Evolutionary conservation across 2,329 filamentous ascomycete genomes (phyloP), one percentile per base, ranked within the genome.

Genomic region (Arthrobotrys sinensis): DNA sequence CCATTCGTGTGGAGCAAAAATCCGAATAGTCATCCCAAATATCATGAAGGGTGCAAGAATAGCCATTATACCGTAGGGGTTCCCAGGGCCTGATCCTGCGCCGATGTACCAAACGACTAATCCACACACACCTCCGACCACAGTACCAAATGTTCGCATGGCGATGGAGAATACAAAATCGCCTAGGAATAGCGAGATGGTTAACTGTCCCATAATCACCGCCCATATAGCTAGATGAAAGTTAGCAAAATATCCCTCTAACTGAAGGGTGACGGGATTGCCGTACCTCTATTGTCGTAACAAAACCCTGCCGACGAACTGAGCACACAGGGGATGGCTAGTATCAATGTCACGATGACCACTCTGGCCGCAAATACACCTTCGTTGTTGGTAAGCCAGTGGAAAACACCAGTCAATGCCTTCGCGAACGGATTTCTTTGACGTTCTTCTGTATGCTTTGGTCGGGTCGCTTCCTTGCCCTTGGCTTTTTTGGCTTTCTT

Each of bases 41-140:
- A 82, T 38, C 1, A 84, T 72, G 10, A 84, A 80, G 1, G 81
- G 82, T 5, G 82, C 85, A 57, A 84, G 82, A 7, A 85, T 82
- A 0, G 87, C 87, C 1, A 83, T 86, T 57, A 88, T 81, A 0
- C 87, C 87, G 21, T 87, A 88, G 0, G 87, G 84, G 72, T 88
- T 88, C 0, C 87, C 87, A 0, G 81, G 71, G 0, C 87, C 87
- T 28, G 81, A 81, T 0, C 86, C 87, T 1, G 87, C 86, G 0
- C 87, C 87, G 16, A 87, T 85, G 46, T 88, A 88, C 87, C 87
- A 88, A 1, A 85, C 85, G 0, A 86, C 81, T 80, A 88, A 82
- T 0, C 86, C 87, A 6, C 87, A 62, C 0, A 86, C 80, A 12
- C 87, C 87, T 0, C 87, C 87, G 8, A 86, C 73, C 0, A 88